Conservation (phyloP, 1,139 yeast species). For the Magnusiomyces starmeri region DNA sequence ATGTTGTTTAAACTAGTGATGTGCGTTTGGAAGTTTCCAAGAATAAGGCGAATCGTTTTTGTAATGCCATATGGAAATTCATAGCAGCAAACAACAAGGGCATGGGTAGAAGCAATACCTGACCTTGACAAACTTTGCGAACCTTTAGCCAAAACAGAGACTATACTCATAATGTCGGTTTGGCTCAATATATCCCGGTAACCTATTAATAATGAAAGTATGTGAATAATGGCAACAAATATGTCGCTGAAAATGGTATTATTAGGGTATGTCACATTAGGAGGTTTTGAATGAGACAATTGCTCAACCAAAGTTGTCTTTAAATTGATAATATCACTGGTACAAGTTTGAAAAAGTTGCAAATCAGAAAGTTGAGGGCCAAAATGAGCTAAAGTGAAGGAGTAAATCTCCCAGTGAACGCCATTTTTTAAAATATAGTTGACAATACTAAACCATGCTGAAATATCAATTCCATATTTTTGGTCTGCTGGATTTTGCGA, state of each 20-base stretch:
- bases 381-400: slow-evolving; percentile 60
- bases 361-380: slow-evolving; percentile 66
- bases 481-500: slow-evolving; percentile 10
- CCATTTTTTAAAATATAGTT: slow-evolving; percentile 47
- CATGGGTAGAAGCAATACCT: slow-evolving; percentile 71
- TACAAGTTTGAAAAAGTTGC: slow-evolving; percentile 44
- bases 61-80: slow-evolving; percentile 71
- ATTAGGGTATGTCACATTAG: slow-evolving; percentile 40
- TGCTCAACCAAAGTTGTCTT: slow-evolving; percentile 54
- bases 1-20: slow-evolving; percentile 64
- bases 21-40: slow-evolving; percentile 64
- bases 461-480: slow-evolving; percentile 39
- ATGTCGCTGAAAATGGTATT: slow-evolving; percentile 52
- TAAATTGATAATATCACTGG: slow-evolving; percentile 42
- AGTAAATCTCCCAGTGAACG: slow-evolving; percentile 63
- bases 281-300: slow-evolving; percentile 40
- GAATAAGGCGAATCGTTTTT: slow-evolving; percentile 55
- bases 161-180: slow-evolving; percentile 61
- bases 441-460: slow-evolving; percentile 48
- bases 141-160: slow-evolving; percentile 57
- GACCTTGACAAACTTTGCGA: slow-evolving; percentile 72
- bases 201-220: slow-evolving; percentile 60
- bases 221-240: slow-evolving; percentile 59
- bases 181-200: slow-evolving; percentile 53
- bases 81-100: slow-evolving; percentile 69